phyloP scores from a whole-genome alignment of 371 early-diverging fungal species.

The Neoconidiobolus thromboides region DNA sequence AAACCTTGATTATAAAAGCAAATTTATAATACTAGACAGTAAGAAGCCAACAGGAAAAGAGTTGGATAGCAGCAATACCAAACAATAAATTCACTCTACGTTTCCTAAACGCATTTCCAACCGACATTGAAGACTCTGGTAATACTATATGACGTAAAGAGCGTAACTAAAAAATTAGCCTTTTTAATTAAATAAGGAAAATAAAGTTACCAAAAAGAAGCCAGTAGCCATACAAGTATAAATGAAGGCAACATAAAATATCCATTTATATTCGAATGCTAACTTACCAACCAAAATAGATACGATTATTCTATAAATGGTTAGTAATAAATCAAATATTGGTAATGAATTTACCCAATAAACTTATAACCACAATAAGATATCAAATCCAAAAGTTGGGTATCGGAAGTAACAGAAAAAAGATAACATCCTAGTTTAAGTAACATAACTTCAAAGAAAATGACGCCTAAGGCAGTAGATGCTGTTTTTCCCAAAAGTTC shows the following conservation, averaged over 20 bases:
- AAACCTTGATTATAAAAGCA: too few relatives aligned
- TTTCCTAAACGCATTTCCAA: slow-evolving; percentile 47
- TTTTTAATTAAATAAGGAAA: neutral
- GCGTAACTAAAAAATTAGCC: slow-evolving; percentile 32
- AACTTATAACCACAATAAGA: slow-evolving; percentile 94
- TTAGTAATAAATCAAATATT: slow-evolving; percentile 1
- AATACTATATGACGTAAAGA: slow-evolving; percentile 75
- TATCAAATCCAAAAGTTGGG: slow-evolving; percentile 70
- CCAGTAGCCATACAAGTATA: slow-evolving; percentile 64
- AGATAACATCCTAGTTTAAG: slow-evolving; percentile 77
- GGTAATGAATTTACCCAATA: slow-evolving; percentile 35
- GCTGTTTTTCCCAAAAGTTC: slow-evolving; percentile 77
- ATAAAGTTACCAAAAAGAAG: slow-evolving; percentile 49
- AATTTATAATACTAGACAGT: too few relatives aligned
- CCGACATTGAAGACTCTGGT: slow-evolving; percentile 54
- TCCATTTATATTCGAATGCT: slow-evolving; percentile 31
- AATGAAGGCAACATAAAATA: slow-evolving; percentile 36
- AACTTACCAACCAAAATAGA: slow-evolving; percentile 26
- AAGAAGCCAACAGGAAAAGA: slow-evolving; percentile 21
- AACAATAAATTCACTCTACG: slow-evolving; percentile 77
- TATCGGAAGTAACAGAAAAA: slow-evolving; percentile 66
- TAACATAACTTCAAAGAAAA: slow-evolving; percentile 60
- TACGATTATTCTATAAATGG: slow-evolving; percentile 27
- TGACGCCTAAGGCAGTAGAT: slow-evolving; percentile 64
- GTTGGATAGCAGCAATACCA: slow-evolving; percentile 61